Conservation (phyloP, 345 rosid species). For the Eucalyptus marginata region DNA sequence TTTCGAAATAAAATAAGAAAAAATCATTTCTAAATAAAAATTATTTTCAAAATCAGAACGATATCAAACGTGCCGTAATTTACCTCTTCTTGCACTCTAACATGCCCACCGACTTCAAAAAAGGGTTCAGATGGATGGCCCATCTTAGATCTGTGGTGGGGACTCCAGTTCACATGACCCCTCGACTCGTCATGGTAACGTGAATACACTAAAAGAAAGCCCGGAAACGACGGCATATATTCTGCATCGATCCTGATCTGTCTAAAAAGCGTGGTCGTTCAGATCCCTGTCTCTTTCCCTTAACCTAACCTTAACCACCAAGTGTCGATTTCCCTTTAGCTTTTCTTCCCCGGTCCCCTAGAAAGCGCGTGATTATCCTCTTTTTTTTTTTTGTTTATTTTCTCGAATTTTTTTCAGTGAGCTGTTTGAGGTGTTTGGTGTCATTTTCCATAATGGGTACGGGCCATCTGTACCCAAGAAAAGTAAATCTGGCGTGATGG, state of each 20-base stretch:
- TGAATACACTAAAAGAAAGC: not conserved
- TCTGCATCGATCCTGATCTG: not conserved
- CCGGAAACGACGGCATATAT: not conserved
- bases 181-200: not conserved
- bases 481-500: not conserved
- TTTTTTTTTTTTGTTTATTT: not conserved
- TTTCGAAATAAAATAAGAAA: too few relatives aligned
- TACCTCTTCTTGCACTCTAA: not conserved
- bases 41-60: too few relatives aligned
- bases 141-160: not conserved
- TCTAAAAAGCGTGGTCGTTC: not conserved
- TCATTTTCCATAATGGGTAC: not conserved
- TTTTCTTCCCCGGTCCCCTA: not conserved
- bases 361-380: not conserved
- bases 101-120: not conserved
- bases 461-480: not conserved
- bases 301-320: not conserved
- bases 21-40: too few relatives aligned
- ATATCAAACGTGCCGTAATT: accelerated
- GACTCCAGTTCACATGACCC: not conserved
- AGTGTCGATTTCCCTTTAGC: not conserved
- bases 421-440: not conserved
- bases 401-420: not conserved
- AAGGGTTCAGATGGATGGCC: not conserved
- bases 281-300: not conserved